Base-by-base conservation (phyloP, 1,139 yeast species). In the Taiozyma sp. region DNA sequence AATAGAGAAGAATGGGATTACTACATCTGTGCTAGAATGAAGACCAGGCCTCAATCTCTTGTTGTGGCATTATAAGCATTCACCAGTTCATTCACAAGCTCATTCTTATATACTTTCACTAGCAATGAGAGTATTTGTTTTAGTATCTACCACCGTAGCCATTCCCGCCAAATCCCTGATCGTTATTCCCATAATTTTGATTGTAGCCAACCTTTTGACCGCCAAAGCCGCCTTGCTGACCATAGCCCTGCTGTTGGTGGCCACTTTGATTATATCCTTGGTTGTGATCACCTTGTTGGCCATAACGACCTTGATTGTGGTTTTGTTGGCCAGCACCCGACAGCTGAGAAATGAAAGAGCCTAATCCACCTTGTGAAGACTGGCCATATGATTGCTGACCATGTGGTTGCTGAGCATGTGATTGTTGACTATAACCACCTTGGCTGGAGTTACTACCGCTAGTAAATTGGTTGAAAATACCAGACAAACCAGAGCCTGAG, bases 101-200 rank as follows among this genome's bases (percentile, higher is more conserved):
- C 9, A 32, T 32, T 14, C 19, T 13, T 32, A 32, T 8, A 38
- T 19, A 9, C 13, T 19, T 38, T 1, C 24, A 38, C 4, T 38
- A 5, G 14, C 14, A 19, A 2, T 19, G 19, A 4, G 19, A 8
- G 13, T 16, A 3, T 10, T 4, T 9, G 12, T 38, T 22, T 22
- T 24, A 49, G 29, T 51, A 51, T 46, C 54, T 51, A 24, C 53
- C 55, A 30, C 55, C 54, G 43, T 48, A 51, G 28, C 52, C 51
- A 34, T 40, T 41, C 28, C 54, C 53, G 23, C 51, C 51, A 16
- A 44, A 47, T 8, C 48, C 51, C 23, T 43, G 44, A 13, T 38
- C 41, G 24, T 38, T 38, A 8, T 19, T 36, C 9, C 23, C 40
- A 10, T 16, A 36, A 9, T 29, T 41, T 19, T 41, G 38, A 12